Evolutionary conservation across 176 grass and related monocot species (phyloP).

Genomic region (Ampelocalamus luodianensis): DNA sequence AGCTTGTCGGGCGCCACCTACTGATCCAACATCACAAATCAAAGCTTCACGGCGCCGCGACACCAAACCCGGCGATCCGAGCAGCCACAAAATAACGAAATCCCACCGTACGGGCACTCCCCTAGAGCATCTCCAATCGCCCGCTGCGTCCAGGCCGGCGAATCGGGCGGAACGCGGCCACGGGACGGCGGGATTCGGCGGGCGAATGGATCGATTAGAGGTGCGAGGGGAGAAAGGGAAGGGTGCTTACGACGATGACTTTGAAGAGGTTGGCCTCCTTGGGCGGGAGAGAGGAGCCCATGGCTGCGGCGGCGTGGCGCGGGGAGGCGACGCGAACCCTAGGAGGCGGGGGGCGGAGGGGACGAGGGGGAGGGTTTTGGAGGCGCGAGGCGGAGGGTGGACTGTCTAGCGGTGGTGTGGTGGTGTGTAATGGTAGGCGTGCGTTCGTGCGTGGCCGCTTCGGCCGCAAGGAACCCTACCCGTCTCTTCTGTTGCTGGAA

Average conservation of each 20-base stretch:
- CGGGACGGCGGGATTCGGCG: constrained; percentile 29
- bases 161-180: constrained; percentile 40
- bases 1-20: neutral
- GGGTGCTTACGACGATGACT: constrained; percentile 89
- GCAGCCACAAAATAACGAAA: constrained; percentile 15
- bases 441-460: constrained; percentile 42
- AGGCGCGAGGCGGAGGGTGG: constrained; percentile 43
- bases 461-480: constrained; percentile 43
- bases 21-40: constrained; percentile 30
- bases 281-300: constrained; percentile 95
- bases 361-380: constrained; percentile 50
- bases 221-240: neutral
- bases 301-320: constrained; percentile 42
- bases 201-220: constrained; percentile 39
- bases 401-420: constrained; percentile 44
- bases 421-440: constrained; percentile 34
- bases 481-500: neutral
- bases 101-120: neutral
- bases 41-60: neutral
- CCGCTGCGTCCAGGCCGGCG: neutral
- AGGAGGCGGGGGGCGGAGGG: neutral
- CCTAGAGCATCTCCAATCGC: neutral
- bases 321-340: constrained; percentile 38
- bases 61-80: constrained; percentile 4
- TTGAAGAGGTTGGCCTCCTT: constrained; percentile 99